Base-by-base conservation (phyloP, 768 basidiomycete genomes). In the Trametes villosa region DNA sequence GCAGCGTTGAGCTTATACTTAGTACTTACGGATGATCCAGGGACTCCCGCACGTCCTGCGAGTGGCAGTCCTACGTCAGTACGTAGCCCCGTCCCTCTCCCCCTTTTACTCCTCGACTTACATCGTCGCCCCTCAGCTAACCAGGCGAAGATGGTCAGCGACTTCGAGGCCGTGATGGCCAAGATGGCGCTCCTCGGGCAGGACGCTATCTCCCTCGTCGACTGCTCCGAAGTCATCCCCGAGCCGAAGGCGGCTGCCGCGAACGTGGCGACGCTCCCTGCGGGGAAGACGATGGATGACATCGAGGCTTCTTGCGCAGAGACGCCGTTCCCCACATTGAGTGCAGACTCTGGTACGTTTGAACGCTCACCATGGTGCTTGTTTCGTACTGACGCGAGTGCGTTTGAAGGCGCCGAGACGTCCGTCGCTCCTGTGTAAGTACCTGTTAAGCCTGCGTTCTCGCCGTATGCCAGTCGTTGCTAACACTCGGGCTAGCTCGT, bases 121-220 rank as follows among this genome's bases (percentile, higher is more conserved):
- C 1, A 17, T 38, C n/a, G 12, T 15, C 20, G 8, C 9, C 38
- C n/a, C 20, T 47, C 5, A 42, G 54, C 62, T 30, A 33, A 72
- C 24, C 69, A 72, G 46, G 53, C 38, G 12, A 29, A 38, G 54
- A 70, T 75, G 69, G 46, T 34, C 24, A 29, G 20, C 22, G 20
- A 58, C 7, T 74, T 74, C 63, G 40, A 53, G 47, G 60, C 61
- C 4, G 69, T 64, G 18, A 71, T 74, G 70, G 58, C 46, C 11
- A 72, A 71, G 62, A 45, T 74, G 30, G 55, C 71, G 7, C 57
- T 69, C 33, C 63, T 74, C n/a, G 74, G 71, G 6, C 72, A 74
- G 42, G 60, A 61, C 53, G 45, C 41, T 9, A 49, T 22, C 41
- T 2, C 26, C 13, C 50, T 61, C 42, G 41, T 45, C 18, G 60